These are phyloP conservation scores for Entelexis paramagnoliae DNA, from an alignment of 1,139 yeast genomes.

Conservation along the genomic window DNA sequence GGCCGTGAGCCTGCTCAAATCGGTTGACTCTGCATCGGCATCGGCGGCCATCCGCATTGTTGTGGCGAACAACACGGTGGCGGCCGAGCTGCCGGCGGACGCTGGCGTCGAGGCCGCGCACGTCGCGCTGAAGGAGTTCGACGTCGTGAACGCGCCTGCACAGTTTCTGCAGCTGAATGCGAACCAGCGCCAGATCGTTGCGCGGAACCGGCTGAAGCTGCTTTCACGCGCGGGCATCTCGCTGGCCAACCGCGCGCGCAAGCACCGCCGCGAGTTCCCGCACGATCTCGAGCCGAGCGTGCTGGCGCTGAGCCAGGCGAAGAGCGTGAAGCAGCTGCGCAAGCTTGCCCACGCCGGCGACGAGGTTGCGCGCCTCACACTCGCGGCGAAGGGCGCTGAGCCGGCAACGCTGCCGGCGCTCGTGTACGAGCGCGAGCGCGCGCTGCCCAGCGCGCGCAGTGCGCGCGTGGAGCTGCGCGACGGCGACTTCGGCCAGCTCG, in stretches of 20 bases:
- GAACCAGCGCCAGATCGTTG: slow-evolving; percentile 18
- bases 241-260: slow-evolving; percentile 8
- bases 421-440: neutral
- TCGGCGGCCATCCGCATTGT: slow-evolving; percentile 20
- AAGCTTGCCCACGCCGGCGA: slow-evolving; percentile 4
- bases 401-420: neutral
- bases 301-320: slow-evolving; percentile 5
- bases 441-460: neutral
- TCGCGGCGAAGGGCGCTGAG: slow-evolving; percentile 8
- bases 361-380: slow-evolving; percentile 11
- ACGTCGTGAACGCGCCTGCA: slow-evolving; percentile 7
- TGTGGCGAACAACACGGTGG: slow-evolving; percentile 24
- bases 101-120: slow-evolving; percentile 10
- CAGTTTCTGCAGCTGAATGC: slow-evolving; percentile 16
- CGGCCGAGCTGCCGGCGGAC: slow-evolving; percentile 14
- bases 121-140: slow-evolving; percentile 13
- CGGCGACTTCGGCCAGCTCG: slow-evolving; percentile 4
- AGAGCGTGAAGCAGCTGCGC: slow-evolving; percentile 6
- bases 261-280: slow-evolving; percentile 13
- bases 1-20: slow-evolving; percentile 37
- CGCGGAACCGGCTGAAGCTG: slow-evolving; percentile 20
- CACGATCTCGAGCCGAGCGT: slow-evolving; percentile 17
- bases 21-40: slow-evolving; percentile 20
- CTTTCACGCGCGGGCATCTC: slow-evolving; percentile 18
- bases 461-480: neutral